Evolutionary conservation across 192 early-diverging fungal genomes (phyloP), one percentile per base, ranked within the genome.

Genomic region (Coemansia biformis): DNA sequence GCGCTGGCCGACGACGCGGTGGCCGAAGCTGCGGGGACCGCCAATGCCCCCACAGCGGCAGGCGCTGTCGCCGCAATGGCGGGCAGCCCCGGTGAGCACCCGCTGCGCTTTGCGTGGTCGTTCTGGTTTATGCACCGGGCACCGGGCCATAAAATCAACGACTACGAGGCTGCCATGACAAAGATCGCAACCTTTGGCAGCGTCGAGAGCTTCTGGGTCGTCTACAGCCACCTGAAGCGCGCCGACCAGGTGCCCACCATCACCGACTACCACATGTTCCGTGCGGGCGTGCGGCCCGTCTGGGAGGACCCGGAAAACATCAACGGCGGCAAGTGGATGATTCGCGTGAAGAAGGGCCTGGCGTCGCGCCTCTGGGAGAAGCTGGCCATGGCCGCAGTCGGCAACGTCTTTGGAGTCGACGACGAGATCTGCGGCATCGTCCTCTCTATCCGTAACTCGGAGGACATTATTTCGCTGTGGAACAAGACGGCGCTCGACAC

Each of bases 381-480:
- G 52, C 63, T 92, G 65, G 86, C 83, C 13, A 78, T 95, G 74
- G 89, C 91, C 11, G 81, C 93, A 17, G 83, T 93, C 55, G 91
- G 91, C 34, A 90, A 93, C 32, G 87, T 89, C 46, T 95, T 95
- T 68, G 85, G 88, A 45, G 86, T 89, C 14, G 86, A 86, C 6
- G 78, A 81, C 28, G 90, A 94, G 60, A 88, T 97, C 31, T 93
- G 90, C 65, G 94, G 94, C 19, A 84, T 86, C 18, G 94, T 97
- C 10, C 76, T 97, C 43, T 93, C 91, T 19, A 92, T 97, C 52
- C 78, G 94, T 29, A 86, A 86, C 57, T 82, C 80, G 8, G 92
- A 97, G 64, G 94, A 97, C 55, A 97, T 97, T 26, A 69, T 97
- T 23, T 93, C 92, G 29, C 61, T 97, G 56, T 97, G 94, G 94